Base-by-base conservation (phyloP, 805 yeast species). In the Saturnispora besseyi region DNA sequence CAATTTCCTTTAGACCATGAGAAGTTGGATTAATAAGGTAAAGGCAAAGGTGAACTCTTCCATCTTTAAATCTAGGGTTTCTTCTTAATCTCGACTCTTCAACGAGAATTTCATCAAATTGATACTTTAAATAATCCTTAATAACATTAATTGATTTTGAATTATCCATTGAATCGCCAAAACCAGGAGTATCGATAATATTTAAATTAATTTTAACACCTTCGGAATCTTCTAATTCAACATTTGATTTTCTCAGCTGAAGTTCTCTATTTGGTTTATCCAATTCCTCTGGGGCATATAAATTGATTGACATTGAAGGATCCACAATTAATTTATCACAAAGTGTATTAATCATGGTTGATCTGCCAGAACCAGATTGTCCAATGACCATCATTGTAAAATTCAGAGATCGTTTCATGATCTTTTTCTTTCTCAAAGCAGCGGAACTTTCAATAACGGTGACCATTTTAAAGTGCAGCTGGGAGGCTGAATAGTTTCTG, bases 321-420 rank as follows among this genome's bases (percentile, higher is more conserved):
- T 84, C 87, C 11, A 85, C 91, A 36, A 89, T 89, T 57, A 84
- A 81, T 56, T 89, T 93, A 52, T 86, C 96, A 69, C 96, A 89
- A 48, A 89, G 73, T 34, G 95, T 84, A 70, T 90, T 89, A 64
- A 90, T 87, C 60, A 89, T 84, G 5, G 96, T 89, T n/a, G 96
- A 84, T 64, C 96, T 78, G 15, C 96, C 96, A 43, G 81, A 71
- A 2, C 97, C 97, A 44, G 83, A 79, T 62, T 86, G 84, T 41
- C 96, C 97, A 50, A 87, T 82, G 36, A 87, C 82, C 91, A 89
- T 82, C 52, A 86, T 64, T 22, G 95, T 84, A 72, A 89, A 87
- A 61, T 86, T 87, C 70, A 87, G 80, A 32, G 89, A 85, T 67
- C 87, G 84, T 67, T 87, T 87, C 66, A 86, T 71, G 45, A 82